Percentiles rank a stretch among this genome's conserved stretches.
Evolutionary conservation across 164 flowering plant genomes (phyloP).

Genomic region (Tetrastigma voinierianum): DNA sequence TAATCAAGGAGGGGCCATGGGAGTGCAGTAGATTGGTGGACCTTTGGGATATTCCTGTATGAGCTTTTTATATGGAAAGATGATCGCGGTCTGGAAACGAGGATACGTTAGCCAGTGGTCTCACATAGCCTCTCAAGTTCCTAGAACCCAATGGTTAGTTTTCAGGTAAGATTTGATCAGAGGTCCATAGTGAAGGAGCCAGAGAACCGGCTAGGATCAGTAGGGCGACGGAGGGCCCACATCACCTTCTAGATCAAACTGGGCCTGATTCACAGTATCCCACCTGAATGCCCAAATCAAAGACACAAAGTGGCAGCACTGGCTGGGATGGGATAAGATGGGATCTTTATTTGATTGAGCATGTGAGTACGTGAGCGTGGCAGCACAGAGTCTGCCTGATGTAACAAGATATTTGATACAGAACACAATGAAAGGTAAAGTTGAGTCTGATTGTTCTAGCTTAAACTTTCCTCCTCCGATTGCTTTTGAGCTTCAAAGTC

Average conservation of each 20-base stretch:
- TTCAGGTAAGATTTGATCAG: constrained; percentile 67
- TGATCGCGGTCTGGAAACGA: constrained; percentile 71
- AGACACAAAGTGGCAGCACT: constrained; percentile 23
- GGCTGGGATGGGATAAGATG: too few species aligned
- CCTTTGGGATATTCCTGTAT: constrained; percentile 72
- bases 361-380: constrained; percentile 6
- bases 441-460: constrained; percentile 69
- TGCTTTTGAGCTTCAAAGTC: not conserved
- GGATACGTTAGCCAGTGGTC: constrained; percentile 70
- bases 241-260: constrained; percentile 85
- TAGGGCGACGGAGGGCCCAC: constrained; percentile 83
- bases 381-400: constrained; percentile 20
- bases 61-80: constrained; percentile 89
- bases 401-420: constrained; percentile 6
- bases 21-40: constrained; percentile 97
- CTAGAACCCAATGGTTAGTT: constrained; percentile 60
- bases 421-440: constrained; percentile 18
- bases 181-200: constrained; percentile 69
- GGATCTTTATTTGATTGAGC: too few species aligned
- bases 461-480: not conserved
- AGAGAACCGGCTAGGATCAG: constrained; percentile 65
- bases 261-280: constrained; percentile 78
- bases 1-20: constrained; percentile 87
- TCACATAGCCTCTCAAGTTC: constrained; percentile 60
- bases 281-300: constrained; percentile 57